These are phyloP conservation scores for Neurospora pannonica DNA, from an alignment of 495 filamentous ascomycete species.

Conservation along the genomic window DNA sequence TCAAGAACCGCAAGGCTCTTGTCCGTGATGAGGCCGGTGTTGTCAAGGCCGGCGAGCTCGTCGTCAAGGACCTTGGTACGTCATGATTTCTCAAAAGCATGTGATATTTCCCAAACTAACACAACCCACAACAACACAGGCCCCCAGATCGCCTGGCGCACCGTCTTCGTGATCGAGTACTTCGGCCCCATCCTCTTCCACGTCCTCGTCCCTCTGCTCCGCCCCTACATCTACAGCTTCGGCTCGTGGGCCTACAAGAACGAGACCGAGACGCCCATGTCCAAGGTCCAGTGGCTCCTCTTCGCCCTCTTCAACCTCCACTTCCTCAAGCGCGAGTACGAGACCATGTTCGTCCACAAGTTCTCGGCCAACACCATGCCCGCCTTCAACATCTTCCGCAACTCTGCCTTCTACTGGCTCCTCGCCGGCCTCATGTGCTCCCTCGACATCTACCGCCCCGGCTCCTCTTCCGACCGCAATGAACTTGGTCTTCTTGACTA, in stretches of 20 bases:
- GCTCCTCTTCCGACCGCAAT: conserved; percentile 43
- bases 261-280: conserved; percentile 34
- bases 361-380: conserved; percentile 95
- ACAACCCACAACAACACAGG: conserved; percentile 39
- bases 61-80: conserved; percentile 91
- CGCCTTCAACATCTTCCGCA: conserved; percentile 76
- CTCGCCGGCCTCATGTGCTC: conserved; percentile 74
- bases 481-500: conserved; percentile 42
- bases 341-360: conserved; percentile 89
- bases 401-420: conserved; percentile 84
- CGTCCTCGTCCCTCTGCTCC: conserved; percentile 57
- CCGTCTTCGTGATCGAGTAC: conserved; percentile 93
- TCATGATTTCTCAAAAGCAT: not conserved
- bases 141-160: conserved; percentile 85
- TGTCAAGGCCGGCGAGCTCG: conserved; percentile 57
- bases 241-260: conserved; percentile 38
- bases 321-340: conserved; percentile 91
- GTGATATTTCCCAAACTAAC: conserved; percentile 4
- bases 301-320: conserved; percentile 65
- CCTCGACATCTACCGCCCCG: conserved; percentile 75
- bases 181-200: conserved; percentile 85
- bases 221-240: conserved; percentile 63
- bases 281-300: conserved; percentile 58
- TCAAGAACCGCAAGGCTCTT: conserved; percentile 46
- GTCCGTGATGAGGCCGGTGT: conserved; percentile 56